These are phyloP conservation scores for Xylariales sp. DNA, from an alignment of 2,329 filamentous ascomycete genomes.

Conservation along the genomic window DNA sequence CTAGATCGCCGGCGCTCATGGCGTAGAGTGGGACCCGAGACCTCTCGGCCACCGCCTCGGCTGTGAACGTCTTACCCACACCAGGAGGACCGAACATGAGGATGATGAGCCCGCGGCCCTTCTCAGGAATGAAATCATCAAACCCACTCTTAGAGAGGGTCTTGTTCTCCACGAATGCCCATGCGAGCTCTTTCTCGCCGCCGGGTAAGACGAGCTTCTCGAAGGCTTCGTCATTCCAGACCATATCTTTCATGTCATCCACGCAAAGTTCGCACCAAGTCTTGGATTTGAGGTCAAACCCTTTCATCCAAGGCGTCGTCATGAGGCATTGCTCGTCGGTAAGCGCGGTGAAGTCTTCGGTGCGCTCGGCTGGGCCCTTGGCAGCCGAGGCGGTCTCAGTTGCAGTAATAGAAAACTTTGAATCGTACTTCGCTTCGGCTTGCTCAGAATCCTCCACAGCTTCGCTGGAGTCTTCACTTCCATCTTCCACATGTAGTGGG, in stretches of 20 bases:
- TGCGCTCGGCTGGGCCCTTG: constrained; percentile 9
- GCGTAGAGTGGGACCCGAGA: constrained; percentile 32
- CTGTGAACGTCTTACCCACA: constrained; percentile 34
- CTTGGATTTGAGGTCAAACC: constrained; percentile 31
- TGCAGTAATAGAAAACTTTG: constrained; percentile 5
- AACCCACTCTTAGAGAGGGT: constrained; percentile 17
- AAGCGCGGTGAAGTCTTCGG: constrained; percentile 20
- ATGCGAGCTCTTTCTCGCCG: constrained; percentile 31
- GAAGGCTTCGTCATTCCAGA: constrained; percentile 19
- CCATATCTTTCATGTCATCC: constrained; percentile 21
- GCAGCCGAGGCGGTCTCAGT: constrained; percentile 5
- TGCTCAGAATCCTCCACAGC: constrained; percentile 6
- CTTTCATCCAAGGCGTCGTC: constrained; percentile 30
- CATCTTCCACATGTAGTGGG: constrained; percentile 7
- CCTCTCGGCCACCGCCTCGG: constrained; percentile 33
- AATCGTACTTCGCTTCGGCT: constrained; percentile 7
- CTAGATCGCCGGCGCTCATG: constrained; percentile 34
- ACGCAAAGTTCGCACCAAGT: constrained; percentile 22
- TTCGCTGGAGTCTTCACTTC: constrained; percentile 1
- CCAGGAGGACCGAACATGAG: constrained; percentile 31
- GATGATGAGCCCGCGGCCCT: constrained; percentile 29
- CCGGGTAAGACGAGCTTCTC: constrained; percentile 30
- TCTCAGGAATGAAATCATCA: constrained; percentile 31
- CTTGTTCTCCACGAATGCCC: constrained; percentile 33
- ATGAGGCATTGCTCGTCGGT: constrained; percentile 30